Evolutionary conservation across 1,284 basidiomycete genomes (phyloP), one percentile per base, ranked within the genome.

Genomic region (Malassezia japonica): DNA sequence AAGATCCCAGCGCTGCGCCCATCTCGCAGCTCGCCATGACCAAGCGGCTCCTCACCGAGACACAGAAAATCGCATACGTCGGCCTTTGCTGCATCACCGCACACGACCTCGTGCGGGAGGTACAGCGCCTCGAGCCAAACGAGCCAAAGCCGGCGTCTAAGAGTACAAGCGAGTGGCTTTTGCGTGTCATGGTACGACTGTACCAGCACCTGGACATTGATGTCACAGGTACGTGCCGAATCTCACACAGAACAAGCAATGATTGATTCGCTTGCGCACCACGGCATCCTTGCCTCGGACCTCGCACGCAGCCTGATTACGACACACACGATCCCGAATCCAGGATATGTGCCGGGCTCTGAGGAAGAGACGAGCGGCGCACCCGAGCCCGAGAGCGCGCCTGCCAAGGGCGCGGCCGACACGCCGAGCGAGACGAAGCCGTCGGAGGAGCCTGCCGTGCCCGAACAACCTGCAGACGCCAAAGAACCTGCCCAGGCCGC

Each of bases 181-280:
- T 68, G 42, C 64, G 63, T 18, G 65, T 71, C 50, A 68, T 71
- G 64, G 60, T 67, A 25, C 64, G 69, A 24, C 56, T 72, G 37
- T 72, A 65, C 43, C 67, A 71, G 52, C 70, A 72, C 49, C 68
- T 72, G 61, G 70, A 70, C 35, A 70, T 72, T 18, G 70, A 72
- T 31, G 42, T 49, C 12, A 48, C 54, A 27, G 68, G 61, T 59
- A 48, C 48, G 59, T 56, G 10, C 13, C 6, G 15, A 9, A 1
- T 9, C n/a, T 31, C 28, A 23, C 32, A 8, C 37, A 53, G 63
- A 72, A 48, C 68, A 72, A 55, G 43, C 44, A n/a, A 72, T 72
- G 70, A 72, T 72, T 48, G 64, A 71, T 29, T 70, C 67, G 7
- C 47, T 72, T 10, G 63, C 65, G 4, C 55, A 62, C 29, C 70